Conservation (phyloP, 2,329 filamentous ascomycete genomes). For the Penicillium sp. region DNA sequence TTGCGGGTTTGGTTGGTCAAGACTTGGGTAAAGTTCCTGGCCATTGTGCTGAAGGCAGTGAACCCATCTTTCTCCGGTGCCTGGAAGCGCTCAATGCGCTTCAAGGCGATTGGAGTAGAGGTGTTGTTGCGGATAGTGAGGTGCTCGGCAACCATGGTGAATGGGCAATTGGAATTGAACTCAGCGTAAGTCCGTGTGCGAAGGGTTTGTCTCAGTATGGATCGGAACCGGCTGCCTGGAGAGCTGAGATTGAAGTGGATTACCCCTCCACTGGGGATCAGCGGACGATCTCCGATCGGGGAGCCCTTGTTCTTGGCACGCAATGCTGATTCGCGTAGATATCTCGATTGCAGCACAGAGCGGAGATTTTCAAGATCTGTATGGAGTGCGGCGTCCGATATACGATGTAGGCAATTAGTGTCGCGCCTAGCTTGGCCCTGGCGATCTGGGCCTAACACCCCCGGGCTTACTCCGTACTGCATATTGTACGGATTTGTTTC, state of each 20-base stretch:
- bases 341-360: not conserved
- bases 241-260: slow-evolving; percentile 2
- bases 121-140: slow-evolving; percentile 79
- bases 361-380: not conserved
- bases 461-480: not conserved
- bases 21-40: slow-evolving; percentile 41
- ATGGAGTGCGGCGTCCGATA: not conserved
- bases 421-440: not conserved
- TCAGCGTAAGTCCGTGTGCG: not conserved
- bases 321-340: slow-evolving; percentile 11
- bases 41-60: slow-evolving; percentile 35
- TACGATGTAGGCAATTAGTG: not conserved
- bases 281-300: slow-evolving; percentile 11
- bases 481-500: not conserved
- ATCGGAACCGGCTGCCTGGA: slow-evolving; percentile 2
- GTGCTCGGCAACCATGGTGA: slow-evolving; percentile 32
- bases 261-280: slow-evolving; percentile 16
- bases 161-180: not conserved
- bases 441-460: not conserved
- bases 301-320: slow-evolving; percentile 11
- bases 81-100: slow-evolving; percentile 64
- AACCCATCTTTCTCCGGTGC: slow-evolving; percentile 36
- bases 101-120: slow-evolving; percentile 61
- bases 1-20: slow-evolving; percentile 38
- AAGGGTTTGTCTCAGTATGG: not conserved